These are phyloP conservation scores for Lithocarpus polystachyus DNA, from an alignment of 306 rosid genomes.

Conservation along the genomic window DNA sequence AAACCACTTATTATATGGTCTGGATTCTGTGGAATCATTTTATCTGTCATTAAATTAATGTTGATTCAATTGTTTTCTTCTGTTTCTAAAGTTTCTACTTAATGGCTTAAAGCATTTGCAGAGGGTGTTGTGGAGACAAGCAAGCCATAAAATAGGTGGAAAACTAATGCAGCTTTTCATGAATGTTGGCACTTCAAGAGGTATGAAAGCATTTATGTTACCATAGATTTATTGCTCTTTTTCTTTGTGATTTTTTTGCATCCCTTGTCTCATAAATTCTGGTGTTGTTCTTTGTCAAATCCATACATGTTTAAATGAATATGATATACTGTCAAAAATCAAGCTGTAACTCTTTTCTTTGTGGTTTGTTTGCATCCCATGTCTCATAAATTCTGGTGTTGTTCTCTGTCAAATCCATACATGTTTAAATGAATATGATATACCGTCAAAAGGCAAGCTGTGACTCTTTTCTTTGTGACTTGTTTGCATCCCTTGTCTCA, in stretches of 20 bases:
- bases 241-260: background rate
- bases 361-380: background rate
- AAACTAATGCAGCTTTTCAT: constrained; percentile 53
- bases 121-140: constrained; percentile 66
- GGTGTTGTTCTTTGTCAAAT: background rate
- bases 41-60: background rate
- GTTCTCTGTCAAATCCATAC: background rate
- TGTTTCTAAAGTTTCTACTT: constrained; percentile 14
- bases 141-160: constrained; percentile 55
- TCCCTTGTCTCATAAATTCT: constrained; percentile 1
- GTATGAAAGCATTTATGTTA: constrained; percentile 29
- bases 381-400: background rate
- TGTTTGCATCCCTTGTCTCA: background rate
- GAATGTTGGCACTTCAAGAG: constrained; percentile 54
- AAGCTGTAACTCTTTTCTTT: constrained; percentile 9
- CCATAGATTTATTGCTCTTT: background rate
- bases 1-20: background rate
- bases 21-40: background rate
- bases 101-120: constrained; percentile 47
- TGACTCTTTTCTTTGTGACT: background rate
- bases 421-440: constrained; percentile 6
- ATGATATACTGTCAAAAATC: constrained; percentile 16
- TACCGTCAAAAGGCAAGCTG: constrained; percentile 14
- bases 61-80: constrained; percentile 1
- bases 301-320: background rate